Evolutionary conservation across 176 grass and related monocot genomes (phyloP), one percentile per base, ranked within the genome.

Genomic region (Aegilops tauschii): DNA sequence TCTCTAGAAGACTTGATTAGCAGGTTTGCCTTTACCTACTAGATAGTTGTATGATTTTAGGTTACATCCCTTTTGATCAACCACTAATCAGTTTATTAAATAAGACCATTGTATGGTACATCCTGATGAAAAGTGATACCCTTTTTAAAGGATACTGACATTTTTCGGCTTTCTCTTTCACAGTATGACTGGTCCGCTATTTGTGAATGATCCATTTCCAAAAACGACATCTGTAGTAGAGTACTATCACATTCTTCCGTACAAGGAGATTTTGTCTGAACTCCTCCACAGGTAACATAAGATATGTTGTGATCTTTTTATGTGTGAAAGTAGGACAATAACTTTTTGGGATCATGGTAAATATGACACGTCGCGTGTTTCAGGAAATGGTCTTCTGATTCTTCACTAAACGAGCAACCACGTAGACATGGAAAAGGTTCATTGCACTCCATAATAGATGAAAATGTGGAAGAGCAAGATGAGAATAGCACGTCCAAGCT

Each of bases 201-300:
- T 94, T 78, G 21, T 30, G 65, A 85, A 44, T 28, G 73, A 67
- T 36, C 69, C 47, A 17, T 70, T 3, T 59, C 82, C 42, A 47
- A 56, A 6, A 29, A 89, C 86, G 34, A 90, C 87, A 80, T 23
- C 18, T 65, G 90, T 88, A 49, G 90, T 92, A 80, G 87, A 90
- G 1, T 85, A 56, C 61, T 94, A 92, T 50, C 87, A 89, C 63
- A 50, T 94, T 65, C 86, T 95, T 56, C 93, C 93, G 11, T 95
- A 95, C 82, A 82, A 78, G 49, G 56, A 92, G 14, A 65, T 90
- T 73, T 39, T 95, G 18, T 52, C 75, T 36, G 72, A 83, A 30
- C 40, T 84, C 76, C 12, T 81, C 9, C 36, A 79, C 76, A 88
- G 90, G 93, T 92, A 88, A 73, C n/a, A 86, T 68, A 49, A 42